A percentile compares a stretch with the other conserved stretches of the same genome.
Conservation (phyloP, 2,329 filamentous ascomycete genomes). For the Alternaria arborescens region DNA sequence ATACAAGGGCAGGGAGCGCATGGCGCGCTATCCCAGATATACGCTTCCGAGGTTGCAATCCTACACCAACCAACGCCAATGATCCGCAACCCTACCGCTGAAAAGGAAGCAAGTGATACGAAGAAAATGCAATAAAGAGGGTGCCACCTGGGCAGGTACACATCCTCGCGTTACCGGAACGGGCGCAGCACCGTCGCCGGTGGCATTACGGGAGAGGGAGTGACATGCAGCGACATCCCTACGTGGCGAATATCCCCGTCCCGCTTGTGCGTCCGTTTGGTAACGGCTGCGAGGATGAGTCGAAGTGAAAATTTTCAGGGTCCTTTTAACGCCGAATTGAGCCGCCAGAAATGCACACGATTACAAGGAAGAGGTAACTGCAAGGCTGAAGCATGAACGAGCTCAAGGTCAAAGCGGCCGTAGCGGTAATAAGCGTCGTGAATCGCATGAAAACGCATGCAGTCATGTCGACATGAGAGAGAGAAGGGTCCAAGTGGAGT, state of each 20-base stretch:
- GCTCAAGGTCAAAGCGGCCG: slow-evolving; percentile 1
- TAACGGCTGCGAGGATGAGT: slow-evolving; percentile 22
- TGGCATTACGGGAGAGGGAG: slow-evolving; percentile 5
- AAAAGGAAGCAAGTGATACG: slow-evolving; percentile 12
- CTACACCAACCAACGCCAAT: slow-evolving; percentile 14
- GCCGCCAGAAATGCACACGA: slow-evolving; percentile 4
- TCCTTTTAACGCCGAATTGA: background rate
- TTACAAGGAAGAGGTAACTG: background rate
- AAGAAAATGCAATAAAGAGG: slow-evolving; percentile 6
- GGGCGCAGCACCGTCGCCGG: background rate
- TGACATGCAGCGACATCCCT: slow-evolving; percentile 10
- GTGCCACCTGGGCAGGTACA: slow-evolving; percentile 13
- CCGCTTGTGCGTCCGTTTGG: slow-evolving; percentile 22
- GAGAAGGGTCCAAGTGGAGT: slow-evolving; percentile 12
- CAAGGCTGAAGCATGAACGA: background rate
- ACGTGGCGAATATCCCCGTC: slow-evolving; percentile 42
- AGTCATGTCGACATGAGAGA: slow-evolving; percentile 11
- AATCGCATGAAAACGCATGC: slow-evolving; percentile 9
- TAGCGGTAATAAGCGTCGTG: slow-evolving; percentile 10
- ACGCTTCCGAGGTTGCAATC: background rate
- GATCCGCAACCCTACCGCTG: slow-evolving; percentile 11
- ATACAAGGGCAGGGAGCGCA: slow-evolving; percentile 11
- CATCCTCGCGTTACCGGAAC: slow-evolving; percentile 3
- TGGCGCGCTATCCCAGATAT: slow-evolving; percentile 2
- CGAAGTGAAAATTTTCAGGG: slow-evolving; percentile 23